Conservation (phyloP, 176 grass and related monocot species). For the Canna indica region DNA sequence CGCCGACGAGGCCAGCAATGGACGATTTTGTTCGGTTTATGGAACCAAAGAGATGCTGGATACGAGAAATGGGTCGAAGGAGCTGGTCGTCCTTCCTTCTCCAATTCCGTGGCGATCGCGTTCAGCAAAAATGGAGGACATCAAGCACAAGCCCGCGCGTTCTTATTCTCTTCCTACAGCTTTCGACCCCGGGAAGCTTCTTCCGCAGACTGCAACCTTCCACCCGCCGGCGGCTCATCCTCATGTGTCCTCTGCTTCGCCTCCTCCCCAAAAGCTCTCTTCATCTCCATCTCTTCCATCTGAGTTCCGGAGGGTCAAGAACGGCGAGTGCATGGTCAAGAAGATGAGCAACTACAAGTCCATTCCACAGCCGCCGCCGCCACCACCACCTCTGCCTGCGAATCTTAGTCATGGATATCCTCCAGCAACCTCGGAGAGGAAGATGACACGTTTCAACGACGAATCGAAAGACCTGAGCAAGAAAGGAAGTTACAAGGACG, state of each 20-base stretch:
- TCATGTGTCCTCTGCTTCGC: too few species aligned
- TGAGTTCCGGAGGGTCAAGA: too few species aligned
- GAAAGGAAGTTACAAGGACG: neutral
- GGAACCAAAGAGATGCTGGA: too few species aligned
- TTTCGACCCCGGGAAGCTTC: neutral
- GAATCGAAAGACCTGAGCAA: constrained; percentile 44
- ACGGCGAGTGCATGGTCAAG: constrained; percentile 24
- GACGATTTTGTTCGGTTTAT: too few species aligned
- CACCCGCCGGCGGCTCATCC: neutral
- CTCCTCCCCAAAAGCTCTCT: constrained; percentile 25
- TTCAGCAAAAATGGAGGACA: constrained; percentile 31
- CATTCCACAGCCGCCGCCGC: constrained; percentile 31
- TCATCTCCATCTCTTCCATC: constrained; percentile 37
- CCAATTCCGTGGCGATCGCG: constrained; percentile 79
- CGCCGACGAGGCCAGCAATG: too few species aligned
- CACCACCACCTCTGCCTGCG: constrained; percentile 60
- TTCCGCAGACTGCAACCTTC: neutral
- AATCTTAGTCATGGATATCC: constrained; percentile 27
- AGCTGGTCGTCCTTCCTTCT: constrained; percentile 52
- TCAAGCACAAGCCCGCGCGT: neutral
- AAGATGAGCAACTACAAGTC: constrained; percentile 40
- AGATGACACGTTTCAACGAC: constrained; percentile 65
- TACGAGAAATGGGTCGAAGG: neutral
- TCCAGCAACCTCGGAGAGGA: constrained; percentile 31
- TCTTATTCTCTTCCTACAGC: neutral